Evolutionary conservation across 768 basidiomycete genomes (phyloP).

Genomic region (Pisolithus microcarpus): DNA sequence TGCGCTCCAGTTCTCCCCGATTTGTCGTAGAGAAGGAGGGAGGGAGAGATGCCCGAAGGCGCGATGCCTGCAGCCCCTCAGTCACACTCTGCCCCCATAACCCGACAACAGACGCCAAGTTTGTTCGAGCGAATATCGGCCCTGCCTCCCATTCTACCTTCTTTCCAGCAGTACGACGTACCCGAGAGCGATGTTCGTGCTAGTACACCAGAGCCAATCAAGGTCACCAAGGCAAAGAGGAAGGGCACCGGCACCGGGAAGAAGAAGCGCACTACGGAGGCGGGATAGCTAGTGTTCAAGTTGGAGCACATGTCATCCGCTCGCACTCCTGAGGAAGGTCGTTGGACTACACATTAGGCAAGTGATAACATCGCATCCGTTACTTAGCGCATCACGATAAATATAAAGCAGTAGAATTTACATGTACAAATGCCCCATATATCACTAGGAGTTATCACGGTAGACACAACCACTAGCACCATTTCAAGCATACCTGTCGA

Average conservation of each 20-base stretch:
- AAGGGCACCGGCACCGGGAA: constrained; percentile 36
- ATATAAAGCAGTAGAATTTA: background rate
- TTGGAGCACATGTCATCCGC: background rate
- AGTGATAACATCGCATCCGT: background rate
- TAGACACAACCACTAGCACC: too few species aligned
- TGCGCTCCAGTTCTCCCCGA: constrained; percentile 34
- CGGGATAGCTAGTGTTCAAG: constrained; percentile 4
- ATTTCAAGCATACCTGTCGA: too few species aligned
- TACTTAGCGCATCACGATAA: background rate
- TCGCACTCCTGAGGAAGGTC: background rate
- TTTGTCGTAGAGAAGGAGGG: constrained; percentile 70
- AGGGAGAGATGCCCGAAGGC: constrained; percentile 84
- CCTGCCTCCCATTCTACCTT: constrained; percentile 28
- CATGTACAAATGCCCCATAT: background rate
- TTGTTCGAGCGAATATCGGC: constrained; percentile 28
- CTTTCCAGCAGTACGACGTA: constrained; percentile 53
- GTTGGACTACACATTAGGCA: background rate
- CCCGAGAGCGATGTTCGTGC: too few species aligned
- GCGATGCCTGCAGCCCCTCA: constrained; percentile 18
- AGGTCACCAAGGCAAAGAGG: constrained; percentile 70
- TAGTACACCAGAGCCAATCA: constrained; percentile 63
- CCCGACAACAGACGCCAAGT: constrained; percentile 18
- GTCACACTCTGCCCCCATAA: constrained; percentile 21
- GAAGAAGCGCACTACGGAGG: constrained; percentile 55
- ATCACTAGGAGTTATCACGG: background rate